phyloP scores from a whole-genome alignment of 1,284 basidiomycete species.

The Rhodotorula sp. region DNA sequence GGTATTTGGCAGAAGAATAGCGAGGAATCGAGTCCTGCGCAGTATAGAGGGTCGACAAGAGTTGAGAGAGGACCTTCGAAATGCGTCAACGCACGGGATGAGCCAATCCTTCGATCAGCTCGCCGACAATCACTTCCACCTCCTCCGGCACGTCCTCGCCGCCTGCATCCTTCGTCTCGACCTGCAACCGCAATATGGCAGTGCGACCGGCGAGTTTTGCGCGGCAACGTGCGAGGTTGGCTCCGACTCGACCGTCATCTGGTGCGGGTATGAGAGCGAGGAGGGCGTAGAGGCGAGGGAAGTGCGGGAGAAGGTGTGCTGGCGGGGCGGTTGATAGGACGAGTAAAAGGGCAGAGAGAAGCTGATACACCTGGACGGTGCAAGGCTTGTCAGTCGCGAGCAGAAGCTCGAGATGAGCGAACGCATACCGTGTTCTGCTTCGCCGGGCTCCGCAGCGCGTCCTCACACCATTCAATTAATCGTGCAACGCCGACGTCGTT shows the following conservation, averaged over 20 bases:
- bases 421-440: slow-evolving; percentile 5
- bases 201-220: slow-evolving; percentile 33
- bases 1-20: slow-evolving; percentile 90
- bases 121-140: slow-evolving; percentile 71
- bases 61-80: background rate
- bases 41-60: background rate
- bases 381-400: no score
- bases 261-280: slow-evolving; percentile 14
- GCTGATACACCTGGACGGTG: background rate
- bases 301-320: background rate
- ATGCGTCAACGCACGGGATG: slow-evolving; percentile 60
- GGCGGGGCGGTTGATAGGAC: slow-evolving; percentile 13
- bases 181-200: slow-evolving; percentile 19
- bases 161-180: slow-evolving; percentile 39
- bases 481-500: background rate
- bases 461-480: slow-evolving; percentile 15
- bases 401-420: background rate
- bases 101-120: slow-evolving; percentile 70
- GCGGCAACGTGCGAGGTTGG: background rate
- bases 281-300: slow-evolving; percentile 16
- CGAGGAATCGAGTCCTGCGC: slow-evolving; percentile 86
- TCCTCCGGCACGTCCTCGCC: slow-evolving; percentile 75
- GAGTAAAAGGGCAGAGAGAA: slow-evolving; percentile 16
- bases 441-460: background rate
- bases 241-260: background rate